These are phyloP conservation scores for Pythium graminicola DNA, from an alignment of 352 stramenopile species.

Conservation along the genomic window DNA sequence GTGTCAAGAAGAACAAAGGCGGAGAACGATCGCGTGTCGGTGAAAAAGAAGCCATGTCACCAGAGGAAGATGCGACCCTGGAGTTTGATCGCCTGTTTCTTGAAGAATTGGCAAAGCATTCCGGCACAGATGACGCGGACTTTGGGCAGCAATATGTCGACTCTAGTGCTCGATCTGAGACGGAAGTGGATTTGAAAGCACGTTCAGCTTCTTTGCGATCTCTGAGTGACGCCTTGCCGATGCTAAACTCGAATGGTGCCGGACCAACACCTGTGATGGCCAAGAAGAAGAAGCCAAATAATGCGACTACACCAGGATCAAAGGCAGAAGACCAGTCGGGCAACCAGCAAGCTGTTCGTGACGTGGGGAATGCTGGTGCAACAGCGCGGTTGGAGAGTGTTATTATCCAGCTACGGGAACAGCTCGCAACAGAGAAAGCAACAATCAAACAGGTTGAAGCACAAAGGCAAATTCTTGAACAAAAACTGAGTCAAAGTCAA, in stretches of 20 bases:
- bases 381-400: conserved; percentile 6
- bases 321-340: background rate
- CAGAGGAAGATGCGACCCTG: conserved; percentile 15
- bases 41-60: background rate
- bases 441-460: conserved; percentile 20
- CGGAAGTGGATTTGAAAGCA: background rate
- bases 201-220: background rate
- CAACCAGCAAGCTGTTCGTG: conserved; percentile 7
- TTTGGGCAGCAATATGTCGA: background rate
- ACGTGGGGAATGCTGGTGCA: background rate
- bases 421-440: conserved; percentile 25
- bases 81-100: conserved; percentile 46
- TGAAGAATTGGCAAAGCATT: conserved; percentile 56
- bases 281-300: conserved; percentile 3
- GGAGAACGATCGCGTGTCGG: background rate
- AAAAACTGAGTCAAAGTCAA: conserved; percentile 38
- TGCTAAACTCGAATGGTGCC: background rate
- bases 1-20: conserved; percentile 7
- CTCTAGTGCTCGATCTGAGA: conserved; percentile 2
- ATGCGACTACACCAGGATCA: no score
- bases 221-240: background rate
- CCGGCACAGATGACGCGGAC: background rate
- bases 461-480: conserved; percentile 34
- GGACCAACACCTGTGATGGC: no score
- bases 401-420: conserved; percentile 22